Conservation (phyloP, 768 basidiomycete species). For the Termitomyces bulborhizus region DNA sequence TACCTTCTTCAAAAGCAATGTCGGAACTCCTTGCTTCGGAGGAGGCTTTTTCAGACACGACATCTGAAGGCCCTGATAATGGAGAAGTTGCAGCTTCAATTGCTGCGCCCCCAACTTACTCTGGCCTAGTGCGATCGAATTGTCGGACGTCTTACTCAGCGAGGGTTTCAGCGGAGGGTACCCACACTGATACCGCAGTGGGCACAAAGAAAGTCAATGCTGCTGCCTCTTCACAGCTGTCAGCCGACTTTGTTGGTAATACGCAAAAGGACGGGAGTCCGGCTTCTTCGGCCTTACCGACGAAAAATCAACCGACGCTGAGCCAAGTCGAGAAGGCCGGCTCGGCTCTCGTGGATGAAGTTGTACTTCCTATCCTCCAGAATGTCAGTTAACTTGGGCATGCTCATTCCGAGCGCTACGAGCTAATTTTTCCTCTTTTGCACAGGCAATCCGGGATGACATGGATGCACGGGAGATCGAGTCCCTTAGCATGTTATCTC, state of each 20-base stretch:
- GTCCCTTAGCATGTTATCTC: slow-evolving; percentile 80
- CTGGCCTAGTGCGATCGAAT: slow-evolving; percentile 54
- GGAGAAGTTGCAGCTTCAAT: slow-evolving; percentile 23
- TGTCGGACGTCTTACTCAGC: slow-evolving; percentile 78
- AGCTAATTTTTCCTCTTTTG: neutral
- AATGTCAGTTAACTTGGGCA: slow-evolving; percentile 38
- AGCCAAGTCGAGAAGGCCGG: slow-evolving; percentile 66
- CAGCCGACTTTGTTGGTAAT: slow-evolving; percentile 78
- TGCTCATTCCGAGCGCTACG: neutral
- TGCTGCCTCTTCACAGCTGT: slow-evolving; percentile 65
- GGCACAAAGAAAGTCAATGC: slow-evolving; percentile 93
- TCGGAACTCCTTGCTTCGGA: slow-evolving; percentile 26
- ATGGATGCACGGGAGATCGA: slow-evolving; percentile 89
- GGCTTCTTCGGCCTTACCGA: slow-evolving; percentile 46
- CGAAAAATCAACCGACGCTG: slow-evolving; percentile 39
- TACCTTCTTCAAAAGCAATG: slow-evolving; percentile 31
- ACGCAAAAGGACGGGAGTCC: slow-evolving; percentile 46
- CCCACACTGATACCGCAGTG: slow-evolving; percentile 80
- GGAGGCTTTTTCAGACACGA: slow-evolving; percentile 33
- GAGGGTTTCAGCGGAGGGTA: slow-evolving; percentile 51
- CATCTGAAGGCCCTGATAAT: slow-evolving; percentile 28
- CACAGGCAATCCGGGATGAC: slow-evolving; percentile 68
- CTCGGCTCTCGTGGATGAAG: slow-evolving; percentile 67
- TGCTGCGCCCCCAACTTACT: slow-evolving; percentile 71
- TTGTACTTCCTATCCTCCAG: slow-evolving; percentile 74